Base-by-base conservation (phyloP, 106 monocot genomes). In the Dendrobium officinale region DNA sequence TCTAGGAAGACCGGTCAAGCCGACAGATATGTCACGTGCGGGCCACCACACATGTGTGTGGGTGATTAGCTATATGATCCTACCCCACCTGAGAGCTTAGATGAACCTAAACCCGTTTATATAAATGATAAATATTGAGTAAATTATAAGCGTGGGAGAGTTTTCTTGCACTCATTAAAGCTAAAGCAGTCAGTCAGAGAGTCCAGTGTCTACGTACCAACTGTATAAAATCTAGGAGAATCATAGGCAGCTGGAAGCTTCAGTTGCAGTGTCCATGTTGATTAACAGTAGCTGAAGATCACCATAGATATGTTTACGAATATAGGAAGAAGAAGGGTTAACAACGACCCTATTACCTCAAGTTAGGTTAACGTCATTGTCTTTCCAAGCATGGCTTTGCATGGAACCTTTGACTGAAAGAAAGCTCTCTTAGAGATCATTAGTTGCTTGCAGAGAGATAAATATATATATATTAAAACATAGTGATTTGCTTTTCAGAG, bases 1-100 rank as follows among this genome's bases (percentile, higher is more conserved):
- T 76, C 22, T 11, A 13, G 17, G 20, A 26, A 4, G 76, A 76
- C 76, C 27, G 48, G 76, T 76, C 76, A 76, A 76, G 48, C 76
- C 76, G 26, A 76, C 76, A 76, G 26, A 27, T 27, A 76, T 48
- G 49, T 74, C 42, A 74, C 74, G 74, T 74, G 43, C n/a, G 74
- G 74, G 74, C 43, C 74, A 74, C 74, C 74, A 74, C 74, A 41
- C 74, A 74, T 19, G 74, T 74, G 74, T 74, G 9, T 42, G 40
- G 31, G 9, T 70, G 15, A 13, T 31, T 70, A 1, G 26, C 33
- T 1, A 31, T 31, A 33, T 13, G 31, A 13, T 64, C 24, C 26
- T 26, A 64, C 37, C 68, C 33, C 72, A 72, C 72, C 72, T 72
- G 72, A 72, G 16, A 16, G 72, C 13, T 15, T 64, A 7, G 64